Evolutionary conservation across 805 yeast genomes (phyloP), one percentile per base, ranked within the genome.

Genomic region (Schwanniomyces pseudopolymorphus): DNA sequence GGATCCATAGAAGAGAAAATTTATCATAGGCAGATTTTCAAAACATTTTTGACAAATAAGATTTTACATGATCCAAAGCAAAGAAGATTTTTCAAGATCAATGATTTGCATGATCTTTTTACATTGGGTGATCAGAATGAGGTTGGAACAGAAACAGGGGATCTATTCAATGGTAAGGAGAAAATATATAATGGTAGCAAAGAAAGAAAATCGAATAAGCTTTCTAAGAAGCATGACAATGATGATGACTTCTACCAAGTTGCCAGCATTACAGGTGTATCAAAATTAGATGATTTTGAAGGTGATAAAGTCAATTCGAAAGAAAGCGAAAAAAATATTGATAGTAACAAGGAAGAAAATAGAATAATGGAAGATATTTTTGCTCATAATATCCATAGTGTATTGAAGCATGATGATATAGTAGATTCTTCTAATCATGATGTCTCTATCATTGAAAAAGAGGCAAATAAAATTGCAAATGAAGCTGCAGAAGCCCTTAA

Each of bases 1-100:
- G 97, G 98, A 0, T 83, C 97, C 0, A 94, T 92, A 39, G 99
- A 94, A 60, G 99, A 94, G 61, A 94, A 94, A 62, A 94, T 94
- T 4, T 94, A 94, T 57, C 98, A 94, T 58, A 79, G 99, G 17
- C 99, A 94, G 66, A 94, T 94, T 26, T 94, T 92, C 78, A 94
- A 94, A 63, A 97, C 95, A 51, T 86, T 92, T 54, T 67, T 94
- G 51, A 88, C 97, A 0, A 94, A 94, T 65, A 94, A 92, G 67
- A 91, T 94, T 51, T 70, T 94, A 57, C 91, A 89, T 54, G 99
- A 94, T 61, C 98, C 99, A 1, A 90, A 91, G 55, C 98, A 94
- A 60, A 79, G 91, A 49, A 69, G 98, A 47, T 91, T 92, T 57
- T 94, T 94, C 73, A 94, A 94, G 58, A 84, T 84, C 78, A 89